phyloP scores from a whole-genome alignment of 78 protist genomes.

The Bodo saltans region DNA sequence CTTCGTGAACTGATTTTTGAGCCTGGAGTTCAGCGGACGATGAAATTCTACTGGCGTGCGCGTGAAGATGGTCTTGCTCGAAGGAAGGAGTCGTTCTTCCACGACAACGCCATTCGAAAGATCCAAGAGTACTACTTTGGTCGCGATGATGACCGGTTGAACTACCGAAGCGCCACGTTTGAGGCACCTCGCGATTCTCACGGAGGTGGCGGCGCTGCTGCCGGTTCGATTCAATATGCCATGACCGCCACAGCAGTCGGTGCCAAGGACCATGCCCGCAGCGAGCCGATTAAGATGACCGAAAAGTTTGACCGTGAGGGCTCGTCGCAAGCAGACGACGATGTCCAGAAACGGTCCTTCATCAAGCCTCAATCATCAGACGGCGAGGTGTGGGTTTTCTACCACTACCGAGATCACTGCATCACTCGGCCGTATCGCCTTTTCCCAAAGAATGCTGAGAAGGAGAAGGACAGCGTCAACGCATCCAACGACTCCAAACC shows the following conservation, averaged over 20 bases:
- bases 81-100: slow-evolving; percentile 25
- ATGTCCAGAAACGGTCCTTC: slow-evolving; percentile 39
- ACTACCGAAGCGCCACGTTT: slow-evolving; percentile 28
- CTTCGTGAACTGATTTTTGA: not conserved
- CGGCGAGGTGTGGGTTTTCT: not conserved
- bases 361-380: not conserved
- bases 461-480: not conserved
- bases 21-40: not conserved
- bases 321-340: slow-evolving; percentile 21
- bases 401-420: slow-evolving; percentile 22
- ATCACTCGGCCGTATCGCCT: not conserved
- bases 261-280: not conserved
- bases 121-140: not conserved
- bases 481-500: not conserved
- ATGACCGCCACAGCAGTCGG: no score
- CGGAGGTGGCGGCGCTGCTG: not conserved
- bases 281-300: slow-evolving; percentile 22
- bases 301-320: slow-evolving; percentile 32
- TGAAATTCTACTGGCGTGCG: slow-evolving; percentile 24
- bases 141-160: not conserved
- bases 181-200: not conserved
- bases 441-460: not conserved
- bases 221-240: no score
- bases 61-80: slow-evolving; percentile 36
- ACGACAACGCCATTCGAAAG: not conserved